Conservation (phyloP, 495 filamentous ascomycete species). For the Aspergillus kassunensis region DNA sequence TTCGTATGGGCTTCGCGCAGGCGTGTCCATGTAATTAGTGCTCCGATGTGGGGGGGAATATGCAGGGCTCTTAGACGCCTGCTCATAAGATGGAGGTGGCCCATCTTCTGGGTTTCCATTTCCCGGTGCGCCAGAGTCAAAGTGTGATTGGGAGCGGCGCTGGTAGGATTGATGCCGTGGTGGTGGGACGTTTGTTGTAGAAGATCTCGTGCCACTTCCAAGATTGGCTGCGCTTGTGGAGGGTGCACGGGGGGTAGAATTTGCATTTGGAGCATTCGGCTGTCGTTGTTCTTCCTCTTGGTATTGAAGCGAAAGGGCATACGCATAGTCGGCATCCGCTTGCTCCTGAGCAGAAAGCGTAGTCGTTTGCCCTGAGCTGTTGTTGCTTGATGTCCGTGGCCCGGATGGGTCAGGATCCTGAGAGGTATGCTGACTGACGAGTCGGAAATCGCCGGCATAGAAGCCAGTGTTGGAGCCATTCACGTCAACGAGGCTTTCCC, state of each 20-base stretch:
- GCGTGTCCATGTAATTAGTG: conserved; percentile 39
- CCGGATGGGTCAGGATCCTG: conserved; percentile 21
- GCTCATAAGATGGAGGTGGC: conserved; percentile 79
- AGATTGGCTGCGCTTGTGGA: conserved; percentile 16
- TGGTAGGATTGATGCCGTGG: conserved; percentile 14
- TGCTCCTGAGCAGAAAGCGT: conserved; percentile 38
- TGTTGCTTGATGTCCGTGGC: conserved; percentile 29
- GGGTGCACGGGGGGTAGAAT: conserved; percentile 16
- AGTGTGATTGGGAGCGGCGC: conserved; percentile 15
- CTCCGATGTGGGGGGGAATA: conserved; percentile 61
- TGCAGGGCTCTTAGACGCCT: conserved; percentile 60
- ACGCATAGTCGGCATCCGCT: conserved; percentile 48
- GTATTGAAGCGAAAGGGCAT: conserved; percentile 44
- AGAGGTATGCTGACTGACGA: conserved; percentile 58
- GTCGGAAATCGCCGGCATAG: conserved; percentile 84
- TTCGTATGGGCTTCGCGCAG: conserved; percentile 19
- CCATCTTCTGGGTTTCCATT: conserved; percentile 36
- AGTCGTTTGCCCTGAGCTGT: conserved; percentile 3
- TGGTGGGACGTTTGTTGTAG: conserved; percentile 5
- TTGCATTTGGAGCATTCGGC: background rate
- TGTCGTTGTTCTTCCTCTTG: conserved; percentile 40
- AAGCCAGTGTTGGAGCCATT: conserved; percentile 80
- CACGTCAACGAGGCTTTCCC: conserved; percentile 89
- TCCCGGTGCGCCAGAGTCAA: conserved; percentile 27
- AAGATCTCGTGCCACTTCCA: conserved; percentile 1